Base-by-base conservation (phyloP, 768 basidiomycete genomes). In the Trametes maxima region DNA sequence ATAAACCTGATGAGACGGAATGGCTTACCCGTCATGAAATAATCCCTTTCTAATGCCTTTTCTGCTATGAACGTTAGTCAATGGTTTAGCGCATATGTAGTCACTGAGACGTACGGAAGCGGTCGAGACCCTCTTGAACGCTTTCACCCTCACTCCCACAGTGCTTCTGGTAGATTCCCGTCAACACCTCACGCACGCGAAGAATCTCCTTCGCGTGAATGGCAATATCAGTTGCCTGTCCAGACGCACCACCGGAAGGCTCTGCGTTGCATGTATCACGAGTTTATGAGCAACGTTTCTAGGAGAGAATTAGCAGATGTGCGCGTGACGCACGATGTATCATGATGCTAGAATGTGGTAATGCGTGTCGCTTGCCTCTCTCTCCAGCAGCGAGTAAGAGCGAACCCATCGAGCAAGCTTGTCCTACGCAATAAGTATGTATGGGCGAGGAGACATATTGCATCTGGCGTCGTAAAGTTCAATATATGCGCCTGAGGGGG, bases 201-300 rank as follows among this genome's bases (percentile, higher is more conserved):
- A 98, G 82, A 69, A 98, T 98, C 76, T 98, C 95, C 73, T 90
- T 92, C 3, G 96, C 96, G 71, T 96, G 94, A 63, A 96, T 95
- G n/a, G 94, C 93, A 67, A 98, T 96, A 75, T 98, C 96, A 42
- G 89, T 89, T 21, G 96, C 96, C 73, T 96, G 95, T 4, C 96
- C 96, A 33, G 91, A 90, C 46, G 95, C 95, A 40, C 95, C 96
- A 56, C 96, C 96, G 37, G 94, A 96, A 0, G 96, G 96, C 75
- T 98, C 95, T 97, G 77, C 54, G 51, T 49, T 53, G 16, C n/a
- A 37, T 59, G 46, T 22, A 46, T 1, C 10, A 2, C 11, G 33
- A 45, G 3, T 33, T 3, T 8, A 33, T 33, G 8, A 33, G 28
- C 8, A 33, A 33, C 8, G 28, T 33, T 33, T 33, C 3, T 8